Base-by-base conservation (phyloP, 2,329 filamentous ascomycete species). In the Stemphylium vesicarium region DNA sequence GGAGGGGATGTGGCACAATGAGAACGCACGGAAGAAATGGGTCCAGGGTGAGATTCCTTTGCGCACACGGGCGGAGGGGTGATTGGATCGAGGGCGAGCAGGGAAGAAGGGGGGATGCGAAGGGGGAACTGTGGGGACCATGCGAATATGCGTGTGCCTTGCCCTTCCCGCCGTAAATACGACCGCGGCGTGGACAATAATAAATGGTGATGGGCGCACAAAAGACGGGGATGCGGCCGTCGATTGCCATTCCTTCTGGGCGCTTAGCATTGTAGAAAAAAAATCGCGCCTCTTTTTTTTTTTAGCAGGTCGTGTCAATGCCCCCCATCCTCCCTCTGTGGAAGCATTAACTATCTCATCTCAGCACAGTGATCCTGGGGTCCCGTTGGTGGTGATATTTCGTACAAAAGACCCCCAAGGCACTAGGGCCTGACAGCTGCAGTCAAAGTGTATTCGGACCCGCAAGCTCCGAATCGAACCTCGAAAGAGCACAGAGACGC, bases 1-100 rank as follows among this genome's bases (percentile, higher is more conserved):
- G 33, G 33, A 5, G 33, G 33, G 33, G n/a, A n/a, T 7, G 16
- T 4, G 12, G 40, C 26, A 32, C 26, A 0, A 32, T 20, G 41
- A 44, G 41, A 51, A 46, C 41, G 49, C 44, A 49, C 44, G 50
- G 50, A 53, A 47, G 50, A 53, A 53, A 53, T 53, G 50, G 50
- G 50, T 53, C 50, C 50, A 43, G 44, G 44, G 44, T 42, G 32
- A 15, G 16, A 43, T 42, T 50, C 50, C 50, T 53, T 53, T 53
- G 29, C 26, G 40, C 26, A 43, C 10, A 10, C 16, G 16, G 11
- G 20, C 6, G 16, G 12, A 15, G 15, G 10, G 15, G n/a, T 20
- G 26, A 43, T 43, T 33, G 40, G 40, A 12, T 33, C 9, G 12
- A n/a, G 12, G 11, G 6, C 26, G 18, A 24, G 22, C 40, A 43